A percentile compares a stretch with the other conserved stretches of the same genome.
These are phyloP conservation scores for Eucalyptus cloeziana DNA, from an alignment of 345 rosid genomes.

Conservation along the genomic window DNA sequence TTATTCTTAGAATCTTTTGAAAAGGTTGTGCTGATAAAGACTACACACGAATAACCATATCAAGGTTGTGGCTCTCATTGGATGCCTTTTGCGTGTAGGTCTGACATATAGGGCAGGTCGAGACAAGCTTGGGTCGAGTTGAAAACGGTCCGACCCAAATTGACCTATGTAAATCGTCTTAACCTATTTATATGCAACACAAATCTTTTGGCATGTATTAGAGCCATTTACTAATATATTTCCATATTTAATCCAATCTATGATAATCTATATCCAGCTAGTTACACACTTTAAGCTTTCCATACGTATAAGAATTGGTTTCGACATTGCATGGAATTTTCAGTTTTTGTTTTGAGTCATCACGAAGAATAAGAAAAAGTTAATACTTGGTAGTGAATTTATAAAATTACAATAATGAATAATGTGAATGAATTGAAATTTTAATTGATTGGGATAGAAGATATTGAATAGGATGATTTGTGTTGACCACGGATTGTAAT, in stretches of 20 bases:
- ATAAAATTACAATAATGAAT: neutral
- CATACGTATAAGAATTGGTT: neutral
- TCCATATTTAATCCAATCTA: neutral
- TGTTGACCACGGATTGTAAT: neutral
- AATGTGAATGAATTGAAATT: neutral
- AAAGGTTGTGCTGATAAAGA: neutral
- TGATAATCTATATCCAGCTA: neutral
- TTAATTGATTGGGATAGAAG: neutral
- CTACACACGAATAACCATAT: neutral
- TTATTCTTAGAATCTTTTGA: neutral
- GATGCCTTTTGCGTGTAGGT: neutral
- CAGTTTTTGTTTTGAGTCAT: neutral
- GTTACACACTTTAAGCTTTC: neutral
- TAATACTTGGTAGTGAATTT: neutral
- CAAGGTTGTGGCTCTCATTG: neutral
- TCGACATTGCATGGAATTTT: neutral
- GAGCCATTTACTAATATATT: neutral
- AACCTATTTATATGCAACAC: neutral
- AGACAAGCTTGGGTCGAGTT: rapidly evolving
- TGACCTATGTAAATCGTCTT: neutral
- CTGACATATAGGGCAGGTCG: neutral
- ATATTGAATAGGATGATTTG: neutral
- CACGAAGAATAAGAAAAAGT: neutral
- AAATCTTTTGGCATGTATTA: neutral
- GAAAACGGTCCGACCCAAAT: neutral